These are phyloP conservation scores for Bacterosira constricta DNA, from an alignment of 108 stramenopile genomes.

Conservation along the genomic window DNA sequence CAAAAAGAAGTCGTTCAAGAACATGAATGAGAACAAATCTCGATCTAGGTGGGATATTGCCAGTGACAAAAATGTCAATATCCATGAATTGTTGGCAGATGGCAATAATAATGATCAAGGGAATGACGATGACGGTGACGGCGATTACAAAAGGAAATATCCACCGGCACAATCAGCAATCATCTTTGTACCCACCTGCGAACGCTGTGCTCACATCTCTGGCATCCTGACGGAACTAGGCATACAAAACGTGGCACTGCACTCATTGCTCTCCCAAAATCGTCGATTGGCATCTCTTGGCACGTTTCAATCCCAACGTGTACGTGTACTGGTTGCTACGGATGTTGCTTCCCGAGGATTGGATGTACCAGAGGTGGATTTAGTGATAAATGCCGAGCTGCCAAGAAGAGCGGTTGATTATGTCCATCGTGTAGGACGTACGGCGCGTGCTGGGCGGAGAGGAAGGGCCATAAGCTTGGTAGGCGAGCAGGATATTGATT, in stretches of 20 bases:
- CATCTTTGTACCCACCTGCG: conserved; percentile 97
- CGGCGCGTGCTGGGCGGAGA: conserved; percentile 95
- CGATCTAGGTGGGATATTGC: conserved; percentile 43
- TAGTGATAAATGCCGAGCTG: conserved; percentile 96
- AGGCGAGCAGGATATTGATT: conserved; percentile 78
- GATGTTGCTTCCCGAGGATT: conserved; percentile 97
- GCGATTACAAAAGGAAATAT: conserved; percentile 43
- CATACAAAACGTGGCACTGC: conserved; percentile 89
- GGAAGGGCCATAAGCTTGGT: conserved; percentile 95
- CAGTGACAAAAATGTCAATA: conserved; percentile 17
- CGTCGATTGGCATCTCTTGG: conserved; percentile 90
- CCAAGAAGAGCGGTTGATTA: conserved; percentile 94
- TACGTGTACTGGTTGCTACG: conserved; percentile 95
- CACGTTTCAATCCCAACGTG: conserved; percentile 88
- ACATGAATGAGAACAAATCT: neutral
- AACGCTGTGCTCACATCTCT: conserved; percentile 89
- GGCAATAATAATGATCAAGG: conserved; percentile 36
- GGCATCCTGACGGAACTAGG: conserved; percentile 89
- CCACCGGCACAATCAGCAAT: conserved; percentile 81
- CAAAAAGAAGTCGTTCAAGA: conserved; percentile 19
- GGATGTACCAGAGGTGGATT: conserved; percentile 96
- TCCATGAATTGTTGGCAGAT: conserved; percentile 17
- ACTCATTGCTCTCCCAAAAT: conserved; percentile 91
- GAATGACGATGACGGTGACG: conserved; percentile 55
- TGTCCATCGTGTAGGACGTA: conserved; percentile 96